A percentile compares a stretch with the other conserved stretches of the same genome.
Conservation (phyloP, 2,329 filamentous ascomycete genomes). For the Tolypocladium paradoxum region DNA sequence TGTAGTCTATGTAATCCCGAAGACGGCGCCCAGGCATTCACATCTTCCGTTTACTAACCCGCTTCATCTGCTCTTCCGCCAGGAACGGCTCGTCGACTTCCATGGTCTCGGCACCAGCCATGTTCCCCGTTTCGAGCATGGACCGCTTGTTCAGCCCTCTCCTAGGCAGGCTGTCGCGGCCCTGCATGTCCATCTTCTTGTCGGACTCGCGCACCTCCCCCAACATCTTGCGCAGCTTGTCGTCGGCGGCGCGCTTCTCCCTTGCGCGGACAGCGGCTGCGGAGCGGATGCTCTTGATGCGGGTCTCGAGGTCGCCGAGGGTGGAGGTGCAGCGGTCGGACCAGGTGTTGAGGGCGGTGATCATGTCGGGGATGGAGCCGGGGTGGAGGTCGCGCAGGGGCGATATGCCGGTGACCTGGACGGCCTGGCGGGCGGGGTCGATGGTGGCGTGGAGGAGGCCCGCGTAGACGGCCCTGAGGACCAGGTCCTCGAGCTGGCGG, state of each 20-base stretch:
- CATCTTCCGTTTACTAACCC: conserved; percentile 43
- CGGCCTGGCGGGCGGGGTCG: conserved; percentile 62
- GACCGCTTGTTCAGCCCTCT: conserved; percentile 20
- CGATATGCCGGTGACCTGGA: conserved; percentile 70
- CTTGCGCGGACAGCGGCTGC: conserved; percentile 43
- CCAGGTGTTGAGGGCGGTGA: conserved; percentile 62
- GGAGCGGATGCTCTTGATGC: conserved; percentile 57
- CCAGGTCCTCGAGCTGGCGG: conserved; percentile 70
- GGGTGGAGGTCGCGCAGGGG: conserved; percentile 80
- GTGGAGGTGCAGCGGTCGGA: conserved; percentile 65
- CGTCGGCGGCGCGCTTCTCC: conserved; percentile 36
- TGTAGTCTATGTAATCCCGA: background rate
- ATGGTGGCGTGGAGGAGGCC: conserved; percentile 74
- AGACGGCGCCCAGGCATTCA: conserved; percentile 15
- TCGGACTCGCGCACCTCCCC: conserved; percentile 33
- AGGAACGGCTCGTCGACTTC: conserved; percentile 44
- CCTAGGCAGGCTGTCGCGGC: conserved; percentile 14
- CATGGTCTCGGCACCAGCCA: conserved; percentile 38
- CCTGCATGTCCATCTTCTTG: conserved; percentile 16
- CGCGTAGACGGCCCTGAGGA: conserved; percentile 80
- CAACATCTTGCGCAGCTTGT: conserved; percentile 37
- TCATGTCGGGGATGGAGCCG: conserved; percentile 57
- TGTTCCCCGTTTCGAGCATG: conserved; percentile 32
- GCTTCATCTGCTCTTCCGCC: conserved; percentile 37
- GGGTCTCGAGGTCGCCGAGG: conserved; percentile 62